Conservation (phyloP, 2,329 filamentous ascomycete genomes). For the Mariannaea sp. region DNA sequence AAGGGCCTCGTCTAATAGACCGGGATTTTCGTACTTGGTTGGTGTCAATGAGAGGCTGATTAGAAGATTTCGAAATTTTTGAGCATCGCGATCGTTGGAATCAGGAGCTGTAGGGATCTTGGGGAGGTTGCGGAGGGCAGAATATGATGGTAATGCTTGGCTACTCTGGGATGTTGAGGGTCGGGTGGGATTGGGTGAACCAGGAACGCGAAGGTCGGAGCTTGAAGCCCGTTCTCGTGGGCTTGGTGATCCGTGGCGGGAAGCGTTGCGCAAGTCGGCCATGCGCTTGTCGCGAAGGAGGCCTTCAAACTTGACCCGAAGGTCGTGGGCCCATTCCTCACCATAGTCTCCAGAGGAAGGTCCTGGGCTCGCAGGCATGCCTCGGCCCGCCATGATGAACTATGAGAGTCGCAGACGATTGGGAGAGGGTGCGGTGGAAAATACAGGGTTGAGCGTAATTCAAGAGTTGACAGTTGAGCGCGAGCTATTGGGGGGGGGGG, state of each 20-base stretch:
- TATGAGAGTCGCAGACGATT: constrained; percentile 7
- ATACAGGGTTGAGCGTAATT: constrained; percentile 10
- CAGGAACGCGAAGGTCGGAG: constrained; percentile 50
- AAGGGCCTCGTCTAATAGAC: constrained; percentile 88
- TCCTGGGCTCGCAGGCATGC: constrained; percentile 41
- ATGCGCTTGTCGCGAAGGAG: constrained; percentile 85
- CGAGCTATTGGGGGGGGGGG: constrained; percentile 20
- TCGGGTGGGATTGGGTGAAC: constrained; percentile 47
- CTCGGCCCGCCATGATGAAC: constrained; percentile 46
- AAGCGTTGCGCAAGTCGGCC: constrained; percentile 67
- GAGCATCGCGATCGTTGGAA: constrained; percentile 64
- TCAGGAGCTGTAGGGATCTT: constrained; percentile 74
- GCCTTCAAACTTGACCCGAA: constrained; percentile 85
- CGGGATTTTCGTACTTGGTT: constrained; percentile 94
- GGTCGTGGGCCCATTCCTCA: constrained; percentile 76
- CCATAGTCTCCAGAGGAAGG: constrained; percentile 55
- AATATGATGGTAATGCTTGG: constrained; percentile 52
- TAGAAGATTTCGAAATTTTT: constrained; percentile 81
- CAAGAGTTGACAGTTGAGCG: constrained; percentile 1
- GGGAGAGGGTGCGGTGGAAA: not conserved
- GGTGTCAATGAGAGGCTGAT: constrained; percentile 86
- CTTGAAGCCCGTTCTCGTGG: constrained; percentile 56
- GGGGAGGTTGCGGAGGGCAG: constrained; percentile 55
- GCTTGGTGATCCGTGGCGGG: constrained; percentile 64
- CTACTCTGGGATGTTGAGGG: constrained; percentile 55